phyloP scores from a whole-genome alignment of 1,284 basidiomycete genomes.

The Trichosporon ovoides region DNA sequence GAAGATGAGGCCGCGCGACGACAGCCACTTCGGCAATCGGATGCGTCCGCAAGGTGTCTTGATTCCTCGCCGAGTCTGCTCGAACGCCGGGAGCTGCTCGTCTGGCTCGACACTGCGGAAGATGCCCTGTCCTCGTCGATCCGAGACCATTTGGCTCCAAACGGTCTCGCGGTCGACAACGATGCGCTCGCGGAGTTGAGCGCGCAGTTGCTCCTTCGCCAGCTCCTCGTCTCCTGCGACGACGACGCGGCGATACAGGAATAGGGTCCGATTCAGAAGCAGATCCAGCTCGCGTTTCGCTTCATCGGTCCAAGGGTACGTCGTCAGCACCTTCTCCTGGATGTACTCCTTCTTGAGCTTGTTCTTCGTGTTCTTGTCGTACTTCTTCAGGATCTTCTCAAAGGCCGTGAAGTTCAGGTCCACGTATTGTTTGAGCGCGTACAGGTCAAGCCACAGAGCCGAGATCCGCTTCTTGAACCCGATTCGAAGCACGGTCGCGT shows the following conservation, averaged over 20 bases:
- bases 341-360: slow-evolving; percentile 82
- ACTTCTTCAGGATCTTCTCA: slow-evolving; percentile 97
- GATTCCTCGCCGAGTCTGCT: slow-evolving; percentile 49
- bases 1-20: slow-evolving; percentile 59
- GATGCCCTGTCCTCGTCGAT: slow-evolving; percentile 59
- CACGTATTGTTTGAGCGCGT: slow-evolving; percentile 85
- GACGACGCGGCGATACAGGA: slow-evolving; percentile 81
- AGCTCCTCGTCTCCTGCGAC: slow-evolving; percentile 65
- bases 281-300: slow-evolving; percentile 64
- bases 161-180: slow-evolving; percentile 57
- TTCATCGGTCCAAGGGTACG: slow-evolving; percentile 62
- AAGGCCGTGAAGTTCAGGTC: slow-evolving; percentile 92
- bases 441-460: slow-evolving; percentile 73
- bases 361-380: slow-evolving; percentile 88
- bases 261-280: slow-evolving; percentile 60
- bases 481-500: slow-evolving; percentile 80
- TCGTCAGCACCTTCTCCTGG: slow-evolving; percentile 64
- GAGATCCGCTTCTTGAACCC: slow-evolving; percentile 89
- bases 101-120: slow-evolving; percentile 58
- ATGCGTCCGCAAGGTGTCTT: slow-evolving; percentile 61
- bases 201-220: slow-evolving; percentile 75
- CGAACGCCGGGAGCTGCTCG: slow-evolving; percentile 55
- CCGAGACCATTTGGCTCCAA: slow-evolving; percentile 90
- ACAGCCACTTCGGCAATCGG: slow-evolving; percentile 54
- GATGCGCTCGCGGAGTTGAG: slow-evolving; percentile 79